Evolutionary conservation across 1,284 basidiomycete genomes (phyloP), one percentile per base, ranked within the genome.

Genomic region (Golubevia pallescens): DNA sequence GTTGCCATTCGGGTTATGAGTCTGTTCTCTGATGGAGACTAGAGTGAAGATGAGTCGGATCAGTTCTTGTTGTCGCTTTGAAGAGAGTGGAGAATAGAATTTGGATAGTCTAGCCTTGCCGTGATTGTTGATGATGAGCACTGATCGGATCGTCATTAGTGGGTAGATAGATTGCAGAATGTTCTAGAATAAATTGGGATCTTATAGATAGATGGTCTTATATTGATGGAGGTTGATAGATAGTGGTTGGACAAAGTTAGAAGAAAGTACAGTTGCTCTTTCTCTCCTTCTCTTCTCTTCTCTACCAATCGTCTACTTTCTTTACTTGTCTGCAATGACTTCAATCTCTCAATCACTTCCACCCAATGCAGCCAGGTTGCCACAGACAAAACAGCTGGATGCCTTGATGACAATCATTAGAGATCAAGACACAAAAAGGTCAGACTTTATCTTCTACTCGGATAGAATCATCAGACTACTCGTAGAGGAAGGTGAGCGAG

Each of bases 381-480:
- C 91, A 0, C 93, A 92, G 75, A 97, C 95, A 0, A 70, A 71
- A 5, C 79, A 81, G 62, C 91, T 99, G 34, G 95, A 98, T 86
- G 95, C 95, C 0, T 88, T 98, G 19, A 93, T 97, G 86, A 98
- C 97, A 14, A 96, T 97, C 87, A 96, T 99, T 83, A 88, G 95
- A 59, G 82, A 86, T 70, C 63, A 70, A 16, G 70, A 82, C 3
- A 87, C 87, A 13, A 69, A 74, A 19, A 75, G 96, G 55, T 95
- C 95, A 21, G 96, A 99, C 86, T 99, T 99, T 84, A 90, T 99
- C 75, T 99, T 99, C 88, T 98, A 97, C 85, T 94, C 93, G 13
- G 89, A 90, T 85, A 86, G 89, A 8, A 89, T 90, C 78, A 90
- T 90, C 77, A 86, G 90, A 13, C 77, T 90, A 21, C 81, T 90